Conservation (phyloP, 805 yeast genomes). For the Dipodascopsis uninucleata region DNA sequence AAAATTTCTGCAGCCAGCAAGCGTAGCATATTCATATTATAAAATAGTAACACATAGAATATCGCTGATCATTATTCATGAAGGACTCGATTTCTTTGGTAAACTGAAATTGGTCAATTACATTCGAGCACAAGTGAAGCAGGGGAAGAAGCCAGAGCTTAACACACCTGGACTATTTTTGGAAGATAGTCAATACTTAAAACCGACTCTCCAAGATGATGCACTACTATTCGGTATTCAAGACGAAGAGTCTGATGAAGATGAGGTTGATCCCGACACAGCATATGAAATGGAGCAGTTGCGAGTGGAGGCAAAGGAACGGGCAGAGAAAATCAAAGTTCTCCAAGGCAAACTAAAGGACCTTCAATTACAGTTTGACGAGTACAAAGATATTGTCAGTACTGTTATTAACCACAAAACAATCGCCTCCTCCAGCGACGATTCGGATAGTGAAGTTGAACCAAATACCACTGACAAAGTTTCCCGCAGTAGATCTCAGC, state of each 20-base stretch:
- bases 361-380: conserved; percentile 16
- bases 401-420: conserved; percentile 14
- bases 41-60: neutral
- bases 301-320: conserved; percentile 5
- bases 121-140: conserved; percentile 27
- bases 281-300: conserved; percentile 31
- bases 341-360: conserved; percentile 17
- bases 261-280: conserved; percentile 21
- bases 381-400: conserved; percentile 21
- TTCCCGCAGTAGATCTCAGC: neutral
- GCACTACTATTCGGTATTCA: conserved; percentile 29
- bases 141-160: conserved; percentile 16
- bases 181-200: conserved; percentile 29
- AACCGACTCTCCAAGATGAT: conserved; percentile 32
- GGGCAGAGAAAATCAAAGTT: conserved; percentile 6
- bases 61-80: neutral
- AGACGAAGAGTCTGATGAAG: conserved; percentile 30
- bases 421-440: too few relatives aligned
- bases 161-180: conserved; percentile 21
- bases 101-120: conserved; percentile 33
- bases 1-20: neutral
- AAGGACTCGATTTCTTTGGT: conserved; percentile 31
- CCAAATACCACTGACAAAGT: neutral
- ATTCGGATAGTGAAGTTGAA: conserved; percentile 4
- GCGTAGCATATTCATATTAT: neutral